Percentiles rank a stretch among this genome's conserved stretches.
These are phyloP conservation scores for Albizia julibrissin DNA, from an alignment of 306 rosid genomes.

Conservation along the genomic window DNA sequence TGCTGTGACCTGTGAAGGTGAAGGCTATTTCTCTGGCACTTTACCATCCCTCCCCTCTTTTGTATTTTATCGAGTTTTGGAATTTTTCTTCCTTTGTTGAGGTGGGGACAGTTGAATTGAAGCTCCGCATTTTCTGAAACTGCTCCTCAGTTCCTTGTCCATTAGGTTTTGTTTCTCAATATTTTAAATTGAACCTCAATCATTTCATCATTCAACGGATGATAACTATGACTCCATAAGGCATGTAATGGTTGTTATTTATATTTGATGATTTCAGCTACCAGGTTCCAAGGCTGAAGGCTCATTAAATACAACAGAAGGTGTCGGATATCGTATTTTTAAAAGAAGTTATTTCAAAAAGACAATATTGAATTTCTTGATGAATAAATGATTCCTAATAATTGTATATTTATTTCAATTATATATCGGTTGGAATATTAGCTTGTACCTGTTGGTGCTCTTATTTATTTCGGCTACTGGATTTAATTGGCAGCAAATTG, in stretches of 20 bases:
- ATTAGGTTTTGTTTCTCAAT: slow-evolving; percentile 13
- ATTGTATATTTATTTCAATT: too few species aligned
- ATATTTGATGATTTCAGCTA: neutral
- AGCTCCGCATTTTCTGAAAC: slow-evolving; percentile 47
- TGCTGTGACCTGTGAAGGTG: too few species aligned
- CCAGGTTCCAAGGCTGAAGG: slow-evolving; percentile 29
- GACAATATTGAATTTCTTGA: neutral
- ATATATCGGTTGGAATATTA: too few species aligned
- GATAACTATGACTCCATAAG: slow-evolving; percentile 2
- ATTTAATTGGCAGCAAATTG: too few species aligned
- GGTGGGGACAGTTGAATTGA: slow-evolving; percentile 44
- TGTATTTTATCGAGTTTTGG: slow-evolving; percentile 48
- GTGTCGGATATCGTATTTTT: neutral
- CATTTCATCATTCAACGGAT: slow-evolving; percentile 30
- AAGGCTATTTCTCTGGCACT: slow-evolving; percentile 60
- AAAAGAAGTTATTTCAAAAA: neutral
- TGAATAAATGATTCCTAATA: neutral
- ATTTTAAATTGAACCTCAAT: slow-evolving; percentile 25
- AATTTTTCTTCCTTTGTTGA: slow-evolving; percentile 39
- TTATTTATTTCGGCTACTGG: too few species aligned
- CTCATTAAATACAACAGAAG: slow-evolving; percentile 11
- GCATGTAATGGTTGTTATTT: slow-evolving; percentile 26
- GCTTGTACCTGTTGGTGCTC: too few species aligned
- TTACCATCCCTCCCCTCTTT: slow-evolving; percentile 49
- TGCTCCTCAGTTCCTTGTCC: slow-evolving; percentile 5